These are phyloP conservation scores for Coleophoma cylindrospora DNA, from an alignment of 2,329 filamentous ascomycete genomes.

Conservation along the genomic window DNA sequence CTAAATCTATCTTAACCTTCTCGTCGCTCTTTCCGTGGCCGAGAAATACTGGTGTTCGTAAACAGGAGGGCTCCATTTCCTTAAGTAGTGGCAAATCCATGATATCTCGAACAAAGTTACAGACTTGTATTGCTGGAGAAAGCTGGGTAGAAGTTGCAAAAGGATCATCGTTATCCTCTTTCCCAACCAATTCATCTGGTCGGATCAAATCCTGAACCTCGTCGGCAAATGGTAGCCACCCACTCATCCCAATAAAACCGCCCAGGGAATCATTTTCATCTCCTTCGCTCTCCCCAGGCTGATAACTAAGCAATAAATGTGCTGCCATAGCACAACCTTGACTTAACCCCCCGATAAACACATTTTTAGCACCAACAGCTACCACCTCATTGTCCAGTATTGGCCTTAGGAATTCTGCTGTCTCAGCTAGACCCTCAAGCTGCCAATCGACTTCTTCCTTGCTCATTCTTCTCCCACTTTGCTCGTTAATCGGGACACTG, in stretches of 20 bases:
- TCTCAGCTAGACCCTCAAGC: slow-evolving; percentile 36
- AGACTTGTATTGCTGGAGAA: background rate
- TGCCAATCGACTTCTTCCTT: slow-evolving; percentile 26
- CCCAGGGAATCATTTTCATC: slow-evolving; percentile 32
- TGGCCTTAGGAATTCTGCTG: slow-evolving; percentile 31
- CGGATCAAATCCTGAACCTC: slow-evolving; percentile 19
- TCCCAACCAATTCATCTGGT: slow-evolving; percentile 3
- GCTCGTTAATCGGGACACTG: slow-evolving; percentile 30
- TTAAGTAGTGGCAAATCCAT: slow-evolving; percentile 24
- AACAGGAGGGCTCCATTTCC: slow-evolving; percentile 8
- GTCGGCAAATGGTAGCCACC: slow-evolving; percentile 37
- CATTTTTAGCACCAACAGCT: slow-evolving; percentile 30
- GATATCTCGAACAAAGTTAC: slow-evolving; percentile 12
- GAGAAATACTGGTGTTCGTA: slow-evolving; percentile 37
- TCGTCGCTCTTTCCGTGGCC: slow-evolving; percentile 38
- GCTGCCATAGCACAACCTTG: slow-evolving; percentile 47
- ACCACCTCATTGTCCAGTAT: slow-evolving; percentile 32
- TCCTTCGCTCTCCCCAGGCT: too few relatives aligned
- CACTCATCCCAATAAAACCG: slow-evolving; percentile 37
- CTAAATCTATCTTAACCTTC: slow-evolving; percentile 32
- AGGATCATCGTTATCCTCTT: slow-evolving; percentile 6
- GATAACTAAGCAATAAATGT: slow-evolving; percentile 37
- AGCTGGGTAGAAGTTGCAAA: slow-evolving; percentile 1
- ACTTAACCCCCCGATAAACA: slow-evolving; percentile 46
- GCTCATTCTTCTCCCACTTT: too few relatives aligned